Conservation (phyloP, 1,284 basidiomycete species). For the Ganoderma multipileum region DNA sequence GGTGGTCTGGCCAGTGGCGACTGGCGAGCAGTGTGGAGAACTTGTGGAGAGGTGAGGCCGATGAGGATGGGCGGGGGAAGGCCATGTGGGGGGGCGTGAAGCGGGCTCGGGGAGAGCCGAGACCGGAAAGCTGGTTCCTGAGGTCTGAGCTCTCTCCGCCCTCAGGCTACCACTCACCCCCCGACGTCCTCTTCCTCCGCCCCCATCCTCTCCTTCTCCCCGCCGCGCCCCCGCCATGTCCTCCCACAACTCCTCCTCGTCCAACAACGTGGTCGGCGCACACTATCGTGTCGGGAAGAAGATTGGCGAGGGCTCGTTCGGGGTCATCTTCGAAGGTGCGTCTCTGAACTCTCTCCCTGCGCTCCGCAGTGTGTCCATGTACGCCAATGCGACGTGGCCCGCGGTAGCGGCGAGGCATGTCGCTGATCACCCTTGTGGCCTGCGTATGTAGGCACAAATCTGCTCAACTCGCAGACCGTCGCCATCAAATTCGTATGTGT, state of each 20-base stretch:
- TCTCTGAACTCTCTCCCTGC: conserved; percentile 12
- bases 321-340: conserved; percentile 95
- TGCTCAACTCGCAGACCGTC: conserved; percentile 94
- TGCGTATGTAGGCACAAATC: conserved; percentile 79
- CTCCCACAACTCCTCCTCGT: conserved; percentile 59
- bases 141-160: conserved; percentile 21
- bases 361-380: conserved; percentile 6
- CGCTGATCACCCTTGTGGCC: neutral
- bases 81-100: conserved; percentile 17
- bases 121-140: conserved; percentile 13
- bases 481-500: conserved; percentile 96
- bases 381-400: conserved; percentile 13
- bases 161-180: conserved; percentile 3
- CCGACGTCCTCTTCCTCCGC: conserved; percentile 19
- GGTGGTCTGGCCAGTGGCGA: neutral
- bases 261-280: conserved; percentile 74
- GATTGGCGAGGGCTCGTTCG: conserved; percentile 90
- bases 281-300: conserved; percentile 90
- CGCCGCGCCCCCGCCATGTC: conserved; percentile 56
- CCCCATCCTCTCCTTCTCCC: conserved; percentile 20
- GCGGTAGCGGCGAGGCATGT: neutral
- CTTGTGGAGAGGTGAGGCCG: conserved; percentile 2
- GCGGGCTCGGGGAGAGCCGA: conserved; percentile 29
- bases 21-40: neutral
- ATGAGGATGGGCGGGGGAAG: conserved; percentile 5